Evolutionary conservation across 2,329 filamentous ascomycete species (phyloP), one percentile per base, ranked within the genome.

Genomic region (Aureobasidium sp.): DNA sequence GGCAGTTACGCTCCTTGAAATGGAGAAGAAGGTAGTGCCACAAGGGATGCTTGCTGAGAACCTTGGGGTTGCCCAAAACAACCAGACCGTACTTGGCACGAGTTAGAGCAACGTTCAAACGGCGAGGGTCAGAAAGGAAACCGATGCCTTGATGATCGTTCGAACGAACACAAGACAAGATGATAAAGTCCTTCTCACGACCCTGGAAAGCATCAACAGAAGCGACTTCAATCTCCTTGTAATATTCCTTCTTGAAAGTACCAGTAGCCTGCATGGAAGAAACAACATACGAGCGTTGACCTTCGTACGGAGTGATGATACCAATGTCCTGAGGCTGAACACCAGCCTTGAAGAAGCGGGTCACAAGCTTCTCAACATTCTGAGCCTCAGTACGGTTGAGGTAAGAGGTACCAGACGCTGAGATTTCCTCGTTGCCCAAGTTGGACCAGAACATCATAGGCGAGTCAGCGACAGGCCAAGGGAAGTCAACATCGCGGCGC

Each of bases 371-470:
- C 78, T 99, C 94, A 36, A 99, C 94, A 67, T 97, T 97, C 51
- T 91, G 89, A 4, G 94, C 92, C 75, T 99, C 94, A 1, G 94
- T 97, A 51, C 94, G 90, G 76, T 99, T 99, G 67, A 99, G 87
- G 72, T 99, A 99, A 2, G 93, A 97, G 2, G 94, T 99, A 71
- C 94, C 94, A 29, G 92, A 97, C 1, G 94, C 94, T 7, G 93
- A 97, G 56, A 99, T 99, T 75, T 99, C 94, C 75, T 99, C 94
- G 64, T 95, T 96, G 64, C 94, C 94, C 61, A 97, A 80, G 73
- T 99, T 99, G 29, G 91, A 96, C 94, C 94, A 99, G 79, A 99
- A 99, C 94, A 97, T 97, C 94, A 99, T 99, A 3, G 94, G 94
- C 68, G 87, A 91, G 73, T 97, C 93, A 23, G 82, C 85, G 34